Conservation (phyloP, 768 basidiomycete species). For the Auricularia cornea region DNA sequence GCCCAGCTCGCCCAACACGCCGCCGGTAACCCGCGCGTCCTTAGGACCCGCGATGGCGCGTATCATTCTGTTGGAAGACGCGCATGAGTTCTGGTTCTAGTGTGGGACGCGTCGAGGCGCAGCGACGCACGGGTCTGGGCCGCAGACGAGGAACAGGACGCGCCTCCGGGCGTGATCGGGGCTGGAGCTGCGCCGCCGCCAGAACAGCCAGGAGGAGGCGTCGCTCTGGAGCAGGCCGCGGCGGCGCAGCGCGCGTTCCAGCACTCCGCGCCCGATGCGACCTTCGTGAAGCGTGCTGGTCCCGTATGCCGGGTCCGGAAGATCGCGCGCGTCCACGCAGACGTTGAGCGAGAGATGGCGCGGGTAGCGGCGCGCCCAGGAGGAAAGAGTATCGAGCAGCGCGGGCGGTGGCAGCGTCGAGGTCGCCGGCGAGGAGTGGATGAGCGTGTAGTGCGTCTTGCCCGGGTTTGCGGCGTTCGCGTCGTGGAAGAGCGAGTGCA, state of each 20-base stretch:
- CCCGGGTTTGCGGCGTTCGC: slow-evolving; percentile 11
- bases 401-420: slow-evolving; percentile 61
- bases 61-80: background rate
- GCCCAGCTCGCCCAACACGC: background rate
- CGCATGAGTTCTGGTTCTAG: background rate
- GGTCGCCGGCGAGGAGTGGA: slow-evolving; percentile 59
- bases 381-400: slow-evolving; percentile 45
- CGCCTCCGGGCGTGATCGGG: slow-evolving; percentile 19
- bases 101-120: background rate
- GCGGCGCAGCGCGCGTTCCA: slow-evolving; percentile 33
- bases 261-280: slow-evolving; percentile 42
- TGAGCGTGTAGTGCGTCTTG: slow-evolving; percentile 55
- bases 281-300: slow-evolving; percentile 35
- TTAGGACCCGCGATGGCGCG: background rate
- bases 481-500: slow-evolving; percentile 42
- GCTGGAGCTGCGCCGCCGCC: background rate
- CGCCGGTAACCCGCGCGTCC: background rate
- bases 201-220: background rate
- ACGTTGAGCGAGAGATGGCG: slow-evolving; percentile 48
- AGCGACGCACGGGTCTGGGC: slow-evolving; percentile 65
- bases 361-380: slow-evolving; percentile 42
- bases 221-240: background rate
- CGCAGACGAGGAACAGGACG: slow-evolving; percentile 67
- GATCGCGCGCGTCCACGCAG: slow-evolving; percentile 47
- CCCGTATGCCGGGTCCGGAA: slow-evolving; percentile 11